These are phyloP conservation scores for Benincasa hispida DNA, from an alignment of 306 rosid genomes.

Conservation along the genomic window DNA sequence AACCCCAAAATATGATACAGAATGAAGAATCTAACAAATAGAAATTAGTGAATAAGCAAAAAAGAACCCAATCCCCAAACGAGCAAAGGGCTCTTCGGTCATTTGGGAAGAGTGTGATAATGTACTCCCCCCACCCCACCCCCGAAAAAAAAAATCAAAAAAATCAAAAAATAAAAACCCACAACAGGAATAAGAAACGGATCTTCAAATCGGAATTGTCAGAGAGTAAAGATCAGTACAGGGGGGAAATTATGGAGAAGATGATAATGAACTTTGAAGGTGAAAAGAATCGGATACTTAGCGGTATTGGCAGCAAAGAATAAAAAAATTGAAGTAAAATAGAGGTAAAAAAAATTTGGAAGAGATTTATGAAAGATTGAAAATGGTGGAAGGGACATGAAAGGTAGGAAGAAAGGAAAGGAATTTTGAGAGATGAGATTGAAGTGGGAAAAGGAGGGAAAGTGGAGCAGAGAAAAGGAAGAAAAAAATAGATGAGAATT, in stretches of 20 bases:
- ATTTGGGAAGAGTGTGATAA: not conserved
- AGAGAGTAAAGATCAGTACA: not conserved
- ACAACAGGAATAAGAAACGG: not conserved
- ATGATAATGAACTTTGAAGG: not conserved
- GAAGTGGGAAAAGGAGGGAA: not conserved
- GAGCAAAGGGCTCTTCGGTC: not conserved
- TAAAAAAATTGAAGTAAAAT: not conserved
- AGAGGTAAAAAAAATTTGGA: not conserved
- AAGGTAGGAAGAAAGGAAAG: not conserved
- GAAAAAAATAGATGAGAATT: no score
- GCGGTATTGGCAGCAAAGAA: not conserved
- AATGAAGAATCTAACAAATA: slow-evolving; percentile 12
- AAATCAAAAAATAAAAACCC: not conserved
- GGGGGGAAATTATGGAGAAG: not conserved
- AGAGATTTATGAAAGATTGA: not conserved
- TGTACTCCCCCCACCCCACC: not conserved
- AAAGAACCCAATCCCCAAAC: slow-evolving; percentile 7
- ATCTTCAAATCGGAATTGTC: not conserved
- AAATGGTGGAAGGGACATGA: no score
- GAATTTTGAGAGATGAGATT: not conserved
- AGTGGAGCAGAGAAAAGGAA: no score
- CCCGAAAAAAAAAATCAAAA: no score
- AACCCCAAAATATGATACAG: not conserved
- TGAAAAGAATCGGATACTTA: not conserved
- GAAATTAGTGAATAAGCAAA: not conserved